Conservation (phyloP, 1,139 yeast species). For the Debaryomycetaceae sp. region DNA sequence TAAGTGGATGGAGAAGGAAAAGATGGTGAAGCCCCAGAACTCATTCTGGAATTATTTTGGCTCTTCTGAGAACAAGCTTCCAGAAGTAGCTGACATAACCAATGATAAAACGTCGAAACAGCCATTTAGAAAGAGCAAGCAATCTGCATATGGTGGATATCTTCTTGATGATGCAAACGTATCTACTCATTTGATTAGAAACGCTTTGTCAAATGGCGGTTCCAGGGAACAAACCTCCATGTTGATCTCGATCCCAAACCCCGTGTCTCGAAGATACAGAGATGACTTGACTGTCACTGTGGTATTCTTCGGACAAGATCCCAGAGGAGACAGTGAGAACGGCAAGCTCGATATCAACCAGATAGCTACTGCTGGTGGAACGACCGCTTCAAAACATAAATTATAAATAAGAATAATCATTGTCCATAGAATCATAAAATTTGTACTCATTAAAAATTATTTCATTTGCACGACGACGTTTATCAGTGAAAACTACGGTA, state of each 20-base stretch:
- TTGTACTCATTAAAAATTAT: background rate
- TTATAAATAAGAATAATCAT: constrained; percentile 19
- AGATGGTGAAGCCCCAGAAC: constrained; percentile 55
- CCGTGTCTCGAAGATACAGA: constrained; percentile 85
- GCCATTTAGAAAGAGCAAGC: constrained; percentile 41
- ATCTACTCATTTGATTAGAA: constrained; percentile 88
- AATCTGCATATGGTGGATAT: constrained; percentile 38
- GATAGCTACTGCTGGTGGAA: constrained; percentile 57
- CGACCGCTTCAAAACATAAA: constrained; percentile 48
- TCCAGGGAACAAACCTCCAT: constrained; percentile 82
- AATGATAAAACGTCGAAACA: constrained; percentile 47
- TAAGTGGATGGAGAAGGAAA: constrained; percentile 84
- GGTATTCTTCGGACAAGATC: constrained; percentile 74
- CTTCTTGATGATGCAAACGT: constrained; percentile 79
- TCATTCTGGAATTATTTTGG: constrained; percentile 48
- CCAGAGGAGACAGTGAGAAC: constrained; percentile 35
- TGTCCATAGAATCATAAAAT: background rate
- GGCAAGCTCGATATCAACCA: constrained; percentile 54
- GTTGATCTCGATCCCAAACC: constrained; percentile 89
- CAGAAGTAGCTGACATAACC: constrained; percentile 61
- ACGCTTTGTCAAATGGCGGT: constrained; percentile 89
- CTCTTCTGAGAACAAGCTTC: constrained; percentile 50
- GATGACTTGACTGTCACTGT: constrained; percentile 97
- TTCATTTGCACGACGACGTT: background rate
- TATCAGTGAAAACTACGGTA: background rate